Base-by-base conservation (phyloP, 345 rosid genomes). In the Leavenworthia alabamica region DNA sequence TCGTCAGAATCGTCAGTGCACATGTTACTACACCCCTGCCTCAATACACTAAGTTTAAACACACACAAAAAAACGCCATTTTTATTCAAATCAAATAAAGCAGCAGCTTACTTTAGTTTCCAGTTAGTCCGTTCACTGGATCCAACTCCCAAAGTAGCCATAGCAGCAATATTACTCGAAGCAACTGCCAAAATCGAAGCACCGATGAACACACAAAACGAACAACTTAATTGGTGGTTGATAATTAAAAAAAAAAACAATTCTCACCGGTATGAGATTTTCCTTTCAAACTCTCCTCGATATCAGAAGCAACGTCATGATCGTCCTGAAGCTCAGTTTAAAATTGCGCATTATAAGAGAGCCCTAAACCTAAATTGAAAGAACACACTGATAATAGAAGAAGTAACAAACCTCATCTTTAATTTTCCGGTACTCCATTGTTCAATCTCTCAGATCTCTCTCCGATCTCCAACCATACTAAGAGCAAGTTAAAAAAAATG, bases 101-200 rank as follows among this genome's bases (percentile, higher is more conserved):
- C n/a, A n/a, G n/a, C n/a, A n/a, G n/a, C 81, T 60, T 68, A 91
- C 96, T 91, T 88, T 72, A 83, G 87, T 62, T 86, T 86, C 98
- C 98, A 88, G 65, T 75, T 80, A 3, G 73, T 54, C 9, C 74
- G 77, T 23, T 84, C 95, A 43, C 20, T 53, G 1, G 82, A 63
- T 58, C 73, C 73, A 13, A 59, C 75, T 17, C 78, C 75, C 4
- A 75, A 20, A 15, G 78, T 32, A 62, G 80, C 70, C 55, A 77
- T 54, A 43, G 81, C n/a, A n/a, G n/a, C 66, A 31, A 74, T 66
- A 60, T 62, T 79, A 46, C 72, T 67, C 19, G 71, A 23, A 37
- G 78, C 53, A 83, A 65, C 88, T 81, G 66, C 39, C 39, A 4
- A 72, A 49, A 54, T 40, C 58, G 16, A 16, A 20, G 27, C 37